Conservation (phyloP, 768 basidiomycete species). For the Leccinum subtestaceum region DNA sequence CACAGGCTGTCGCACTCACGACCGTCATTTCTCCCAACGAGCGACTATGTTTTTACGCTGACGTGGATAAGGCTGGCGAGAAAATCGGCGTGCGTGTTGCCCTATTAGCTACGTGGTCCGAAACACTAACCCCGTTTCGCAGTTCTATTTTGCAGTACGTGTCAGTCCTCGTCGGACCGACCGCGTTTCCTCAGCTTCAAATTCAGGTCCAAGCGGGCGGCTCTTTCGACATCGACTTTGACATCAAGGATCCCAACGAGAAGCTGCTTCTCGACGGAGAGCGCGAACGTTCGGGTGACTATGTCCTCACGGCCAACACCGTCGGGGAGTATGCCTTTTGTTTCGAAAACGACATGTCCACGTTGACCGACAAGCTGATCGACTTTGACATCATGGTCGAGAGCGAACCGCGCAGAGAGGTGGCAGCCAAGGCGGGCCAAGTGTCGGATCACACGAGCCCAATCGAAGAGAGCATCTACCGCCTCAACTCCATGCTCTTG, state of each 20-base stretch:
- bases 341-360: conserved; percentile 97
- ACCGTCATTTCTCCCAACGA: conserved; percentile 78
- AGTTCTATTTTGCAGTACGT: conserved; percentile 97
- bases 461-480: conserved; percentile 94
- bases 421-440: conserved; percentile 84
- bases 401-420: conserved; percentile 88
- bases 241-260: conserved; percentile 87
- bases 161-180: background rate
- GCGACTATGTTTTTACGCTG: conserved; percentile 89
- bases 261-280: conserved; percentile 84
- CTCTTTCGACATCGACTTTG: conserved; percentile 93
- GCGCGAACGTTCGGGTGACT: conserved; percentile 94
- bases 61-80: conserved; percentile 93
- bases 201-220: conserved; percentile 92
- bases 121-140: conserved; percentile 11
- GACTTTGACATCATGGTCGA: conserved; percentile 99
- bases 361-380: conserved; percentile 89
- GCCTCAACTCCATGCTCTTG: conserved; percentile 82
- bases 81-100: conserved; percentile 72
- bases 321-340: conserved; percentile 94
- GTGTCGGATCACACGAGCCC: conserved; percentile 90
- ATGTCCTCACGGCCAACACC: conserved; percentile 90
- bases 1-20: conserved; percentile 67
- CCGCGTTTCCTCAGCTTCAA: background rate
- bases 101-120: background rate